Evolutionary conservation across 345 rosid genomes (phyloP), one percentile per base, ranked within the genome.

Genomic region (Passiflora organensis): DNA sequence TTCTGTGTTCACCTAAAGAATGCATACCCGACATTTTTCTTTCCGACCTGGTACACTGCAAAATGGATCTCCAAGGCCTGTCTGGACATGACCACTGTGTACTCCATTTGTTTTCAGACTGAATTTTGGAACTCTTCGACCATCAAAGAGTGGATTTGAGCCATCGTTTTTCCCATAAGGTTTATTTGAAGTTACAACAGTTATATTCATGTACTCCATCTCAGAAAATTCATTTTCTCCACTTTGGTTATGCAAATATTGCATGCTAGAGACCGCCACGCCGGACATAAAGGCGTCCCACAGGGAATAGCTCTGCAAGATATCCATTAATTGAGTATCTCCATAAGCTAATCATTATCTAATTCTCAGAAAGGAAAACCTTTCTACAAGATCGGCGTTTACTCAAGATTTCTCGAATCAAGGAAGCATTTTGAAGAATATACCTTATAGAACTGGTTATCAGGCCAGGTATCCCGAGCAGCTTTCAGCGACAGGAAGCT

Each of bases 281-380:
- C 96, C 95, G 4, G 85, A 70, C 42, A 82, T 71, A 50, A 91
- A 91, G 13, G 98, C 85, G 48, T 88, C 96, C 98, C 98, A 91
- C 98, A 91, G 87, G 81, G 74, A 88, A 63, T 73, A 85, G 75
- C 85, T 84, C 95, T 85, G 76, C 63, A 64, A 45, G 60, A 49
- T 21, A 13, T 13, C 36, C 14, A 28, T 15, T 37, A 44, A 32
- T 16, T 55, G 9, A 39, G 36, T 8, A 16, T 36, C 2, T 32
- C 13, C 32, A 19, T 16, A 13, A 2, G 34, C 34, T 21, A 6
- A 12, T 20, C 28, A 18, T n/a, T 13, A 36, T 21, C 8, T 34
- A 22, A 2, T 19, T 21, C 3, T 41, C 41, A 37, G 13, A 14
- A 10, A 39, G 43, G 12, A 39, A 14, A 36, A 36, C 6, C 6